Conservation (phyloP, 2,329 filamentous ascomycete species). For the Hymenoscyphus salicellus region DNA sequence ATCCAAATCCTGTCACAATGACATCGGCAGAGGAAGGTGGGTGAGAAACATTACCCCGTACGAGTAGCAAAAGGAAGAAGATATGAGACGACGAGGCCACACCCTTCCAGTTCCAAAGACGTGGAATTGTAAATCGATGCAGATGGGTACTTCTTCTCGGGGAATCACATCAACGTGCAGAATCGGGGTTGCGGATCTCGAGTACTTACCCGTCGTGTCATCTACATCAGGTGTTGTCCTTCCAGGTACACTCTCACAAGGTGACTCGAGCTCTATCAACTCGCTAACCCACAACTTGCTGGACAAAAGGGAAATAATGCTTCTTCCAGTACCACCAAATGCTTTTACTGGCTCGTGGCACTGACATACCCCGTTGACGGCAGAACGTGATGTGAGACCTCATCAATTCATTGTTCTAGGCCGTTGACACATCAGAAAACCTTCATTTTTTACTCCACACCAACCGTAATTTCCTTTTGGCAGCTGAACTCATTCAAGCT, state of each 20-base stretch:
- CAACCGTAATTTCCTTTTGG: background rate
- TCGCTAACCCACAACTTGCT: background rate
- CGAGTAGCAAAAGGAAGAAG: background rate
- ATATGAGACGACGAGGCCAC: background rate
- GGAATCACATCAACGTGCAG: conserved; percentile 3
- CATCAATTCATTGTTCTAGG: background rate
- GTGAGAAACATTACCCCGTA: background rate
- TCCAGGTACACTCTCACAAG: background rate
- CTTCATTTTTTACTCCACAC: background rate
- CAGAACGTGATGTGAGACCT: background rate
- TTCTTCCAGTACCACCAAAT: background rate
- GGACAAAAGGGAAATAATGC: background rate
- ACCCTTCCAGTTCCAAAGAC: background rate
- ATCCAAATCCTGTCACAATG: conserved; percentile 1
- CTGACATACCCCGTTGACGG: conserved; percentile 1
- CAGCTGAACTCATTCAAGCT: background rate
- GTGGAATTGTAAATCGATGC: background rate
- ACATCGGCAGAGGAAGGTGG: background rate
- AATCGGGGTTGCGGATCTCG: background rate
- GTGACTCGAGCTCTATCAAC: background rate
- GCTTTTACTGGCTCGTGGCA: conserved; percentile 4
- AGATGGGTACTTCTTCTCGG: background rate
- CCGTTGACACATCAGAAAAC: background rate
- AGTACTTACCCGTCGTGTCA: conserved; percentile 5
- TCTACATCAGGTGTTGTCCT: background rate